phyloP scores from a whole-genome alignment of 495 filamentous ascomycete species.

The Terfezia claveryi region DNA sequence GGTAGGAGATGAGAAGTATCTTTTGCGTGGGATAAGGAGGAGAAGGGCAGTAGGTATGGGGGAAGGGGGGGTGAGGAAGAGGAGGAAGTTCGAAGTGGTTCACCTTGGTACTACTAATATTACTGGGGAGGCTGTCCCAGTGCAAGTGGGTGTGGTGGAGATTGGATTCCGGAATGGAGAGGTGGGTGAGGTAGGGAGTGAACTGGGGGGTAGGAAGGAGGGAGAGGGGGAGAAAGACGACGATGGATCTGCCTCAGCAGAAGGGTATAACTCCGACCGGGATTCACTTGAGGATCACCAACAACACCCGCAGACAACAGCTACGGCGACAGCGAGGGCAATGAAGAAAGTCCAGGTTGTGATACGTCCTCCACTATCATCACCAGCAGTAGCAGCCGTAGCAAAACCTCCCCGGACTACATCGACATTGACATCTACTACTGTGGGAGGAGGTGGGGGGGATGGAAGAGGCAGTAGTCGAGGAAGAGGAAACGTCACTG shows the following conservation, averaged over 20 bases:
- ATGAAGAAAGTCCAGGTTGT: too few relatives aligned
- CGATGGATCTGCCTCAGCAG: neutral
- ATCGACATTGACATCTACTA: too few relatives aligned
- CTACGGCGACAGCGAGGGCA: too few relatives aligned
- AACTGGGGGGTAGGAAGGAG: neutral
- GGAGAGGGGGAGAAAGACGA: neutral
- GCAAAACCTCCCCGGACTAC: too few relatives aligned
- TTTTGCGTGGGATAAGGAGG: neutral
- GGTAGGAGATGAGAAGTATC: conserved; percentile 4
- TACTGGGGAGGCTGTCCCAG: neutral
- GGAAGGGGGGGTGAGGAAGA: neutral
- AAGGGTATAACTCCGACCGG: too few relatives aligned
- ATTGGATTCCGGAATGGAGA: neutral
- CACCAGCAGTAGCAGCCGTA: too few relatives aligned
- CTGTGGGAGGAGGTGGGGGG: neutral
- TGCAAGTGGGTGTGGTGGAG: neutral
- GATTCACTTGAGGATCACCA: too few relatives aligned
- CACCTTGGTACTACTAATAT: neutral
- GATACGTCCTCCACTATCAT: too few relatives aligned
- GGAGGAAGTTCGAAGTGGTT: neutral
- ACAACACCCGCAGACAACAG: too few relatives aligned
- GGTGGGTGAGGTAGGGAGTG: neutral
- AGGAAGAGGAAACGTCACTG: neutral
- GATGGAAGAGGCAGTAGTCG: neutral
- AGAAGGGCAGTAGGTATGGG: neutral